Evolutionary conservation across 2,329 filamentous ascomycete species (phyloP).

Genomic region (Aspergillus proliferans): DNA sequence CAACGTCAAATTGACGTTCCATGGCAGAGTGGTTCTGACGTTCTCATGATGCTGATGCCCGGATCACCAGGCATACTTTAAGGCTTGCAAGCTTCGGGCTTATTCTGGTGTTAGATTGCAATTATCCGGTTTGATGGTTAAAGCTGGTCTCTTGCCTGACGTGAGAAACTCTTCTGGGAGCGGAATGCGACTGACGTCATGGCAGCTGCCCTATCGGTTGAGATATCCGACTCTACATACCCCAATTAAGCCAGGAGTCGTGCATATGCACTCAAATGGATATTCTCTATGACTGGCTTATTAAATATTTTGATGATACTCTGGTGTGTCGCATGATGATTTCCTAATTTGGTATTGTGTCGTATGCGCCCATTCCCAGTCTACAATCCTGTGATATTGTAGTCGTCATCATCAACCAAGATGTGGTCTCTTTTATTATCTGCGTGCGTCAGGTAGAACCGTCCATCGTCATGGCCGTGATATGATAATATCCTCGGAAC

Average conservation of each 20-base stretch:
- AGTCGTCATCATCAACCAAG: conserved; percentile 40
- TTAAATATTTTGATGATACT: too few relatives aligned
- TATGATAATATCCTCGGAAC: conserved; percentile 11
- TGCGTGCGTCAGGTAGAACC: conserved; percentile 43
- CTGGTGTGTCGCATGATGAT: too few relatives aligned
- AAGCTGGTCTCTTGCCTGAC: too few relatives aligned
- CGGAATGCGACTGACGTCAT: too few relatives aligned
- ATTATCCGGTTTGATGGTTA: too few relatives aligned
- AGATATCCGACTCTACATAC: too few relatives aligned
- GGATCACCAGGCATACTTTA: background rate
- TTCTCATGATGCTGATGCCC: background rate
- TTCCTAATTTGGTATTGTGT: background rate
- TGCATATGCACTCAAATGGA: too few relatives aligned
- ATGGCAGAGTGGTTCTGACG: background rate
- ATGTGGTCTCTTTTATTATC: conserved; percentile 48
- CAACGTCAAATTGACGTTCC: background rate
- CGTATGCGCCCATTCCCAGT: conserved; percentile 40
- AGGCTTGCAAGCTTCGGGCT: background rate
- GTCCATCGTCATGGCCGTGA: conserved; percentile 15
- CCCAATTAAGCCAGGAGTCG: too few relatives aligned
- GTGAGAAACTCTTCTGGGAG: too few relatives aligned
- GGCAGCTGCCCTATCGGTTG: too few relatives aligned
- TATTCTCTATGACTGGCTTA: too few relatives aligned
- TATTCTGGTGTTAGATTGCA: too few relatives aligned
- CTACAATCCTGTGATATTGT: conserved; percentile 46